Percentiles rank a stretch among this genome's conserved stretches.
phyloP scores from a whole-genome alignment of 495 filamentous ascomycete genomes.

The Oleoguttula mirabilis region DNA sequence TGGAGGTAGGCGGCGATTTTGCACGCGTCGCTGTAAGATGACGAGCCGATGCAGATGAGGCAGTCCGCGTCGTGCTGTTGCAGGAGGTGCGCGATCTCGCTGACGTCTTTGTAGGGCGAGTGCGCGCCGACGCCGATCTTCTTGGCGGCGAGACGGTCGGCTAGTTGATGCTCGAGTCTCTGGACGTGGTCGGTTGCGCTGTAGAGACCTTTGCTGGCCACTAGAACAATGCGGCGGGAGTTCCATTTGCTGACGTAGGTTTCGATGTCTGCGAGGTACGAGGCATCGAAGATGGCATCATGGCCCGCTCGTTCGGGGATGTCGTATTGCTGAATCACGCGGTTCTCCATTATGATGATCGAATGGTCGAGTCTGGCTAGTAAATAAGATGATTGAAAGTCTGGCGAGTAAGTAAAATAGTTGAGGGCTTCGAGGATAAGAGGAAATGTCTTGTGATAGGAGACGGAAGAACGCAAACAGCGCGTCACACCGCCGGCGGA shows the following conservation, averaged over 20 bases:
- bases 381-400: too few species aligned
- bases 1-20: conserved; percentile 12
- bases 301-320: conserved; percentile 2
- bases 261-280: conserved; percentile 8
- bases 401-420: too few species aligned
- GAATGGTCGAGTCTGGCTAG: too few species aligned
- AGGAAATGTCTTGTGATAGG: too few species aligned
- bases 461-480: too few species aligned
- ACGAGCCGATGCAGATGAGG: conserved; percentile 13
- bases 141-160: conserved; percentile 3
- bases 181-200: neutral
- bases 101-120: conserved; percentile 16
- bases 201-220: neutral
- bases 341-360: conserved; percentile 10
- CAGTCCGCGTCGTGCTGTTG: conserved; percentile 4
- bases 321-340: conserved; percentile 8
- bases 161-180: neutral
- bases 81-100: conserved; percentile 13
- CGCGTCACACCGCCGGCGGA: too few species aligned
- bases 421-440: too few species aligned
- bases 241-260: conserved; percentile 1
- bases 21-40: conserved; percentile 19
- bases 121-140: conserved; percentile 16
- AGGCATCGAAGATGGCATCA: conserved; percentile 14
- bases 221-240: neutral